Evolutionary conservation across 2,329 filamentous ascomycete species (phyloP).

Genomic region (Nemania sp.): DNA sequence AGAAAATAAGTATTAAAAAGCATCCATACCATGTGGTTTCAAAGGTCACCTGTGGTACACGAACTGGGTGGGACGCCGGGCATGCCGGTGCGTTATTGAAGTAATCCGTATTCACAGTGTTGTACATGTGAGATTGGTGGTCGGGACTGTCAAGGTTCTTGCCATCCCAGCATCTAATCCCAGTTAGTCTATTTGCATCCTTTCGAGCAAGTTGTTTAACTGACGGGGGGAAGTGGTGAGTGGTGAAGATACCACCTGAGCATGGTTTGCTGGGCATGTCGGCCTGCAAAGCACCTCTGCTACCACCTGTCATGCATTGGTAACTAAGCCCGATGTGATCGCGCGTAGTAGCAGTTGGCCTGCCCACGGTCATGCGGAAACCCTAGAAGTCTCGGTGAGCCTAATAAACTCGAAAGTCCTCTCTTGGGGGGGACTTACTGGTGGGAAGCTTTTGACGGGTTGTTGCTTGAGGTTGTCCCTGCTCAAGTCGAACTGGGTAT

Average conservation of each 20-base stretch:
- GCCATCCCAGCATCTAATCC: conserved; percentile 42
- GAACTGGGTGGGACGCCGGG: conserved; percentile 45
- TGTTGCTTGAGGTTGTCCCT: conserved; percentile 44
- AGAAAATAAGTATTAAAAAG: background rate
- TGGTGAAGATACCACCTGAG: conserved; percentile 55
- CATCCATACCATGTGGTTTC: conserved; percentile 55
- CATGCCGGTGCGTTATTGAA: conserved; percentile 48
- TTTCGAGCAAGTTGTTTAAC: conserved; percentile 11
- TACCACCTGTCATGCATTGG: conserved; percentile 54
- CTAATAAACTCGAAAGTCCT: background rate
- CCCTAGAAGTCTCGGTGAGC: conserved; percentile 43
- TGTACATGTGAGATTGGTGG: conserved; percentile 47
- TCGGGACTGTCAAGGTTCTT: conserved; percentile 44
- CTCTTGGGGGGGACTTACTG: conserved; percentile 44
- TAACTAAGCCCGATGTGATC: conserved; percentile 54
- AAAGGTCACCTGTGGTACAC: conserved; percentile 52
- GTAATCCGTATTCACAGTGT: conserved; percentile 41
- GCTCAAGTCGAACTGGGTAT: conserved; percentile 44
- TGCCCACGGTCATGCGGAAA: conserved; percentile 59
- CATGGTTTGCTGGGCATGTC: conserved; percentile 55
- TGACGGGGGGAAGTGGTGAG: conserved; percentile 54
- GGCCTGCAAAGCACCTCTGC: conserved; percentile 52
- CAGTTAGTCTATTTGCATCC: conserved; percentile 2
- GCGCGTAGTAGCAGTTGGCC: conserved; percentile 39
- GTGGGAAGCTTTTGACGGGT: conserved; percentile 57